phyloP scores from a whole-genome alignment of 768 basidiomycete genomes.

The Boletellus ananas region DNA sequence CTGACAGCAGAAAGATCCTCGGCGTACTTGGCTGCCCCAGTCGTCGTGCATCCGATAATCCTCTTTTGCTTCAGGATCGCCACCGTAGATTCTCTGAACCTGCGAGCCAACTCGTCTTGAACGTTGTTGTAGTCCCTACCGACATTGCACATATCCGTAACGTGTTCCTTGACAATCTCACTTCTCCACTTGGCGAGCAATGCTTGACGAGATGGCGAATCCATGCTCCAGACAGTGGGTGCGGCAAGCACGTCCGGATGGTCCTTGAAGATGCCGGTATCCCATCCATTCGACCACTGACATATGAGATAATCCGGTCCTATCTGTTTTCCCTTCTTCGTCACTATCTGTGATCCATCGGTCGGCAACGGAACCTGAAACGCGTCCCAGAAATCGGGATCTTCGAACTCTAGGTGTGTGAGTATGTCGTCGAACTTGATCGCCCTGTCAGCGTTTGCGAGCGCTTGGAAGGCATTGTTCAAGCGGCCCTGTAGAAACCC shows the following conservation, averaged over 20 bases:
- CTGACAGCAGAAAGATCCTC: slow-evolving; percentile 42
- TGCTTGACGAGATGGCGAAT: slow-evolving; percentile 23
- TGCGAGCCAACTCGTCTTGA: slow-evolving; percentile 35
- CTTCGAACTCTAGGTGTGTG: slow-evolving; percentile 50
- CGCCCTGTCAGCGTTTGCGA: slow-evolving; percentile 12
- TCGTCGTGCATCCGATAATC: slow-evolving; percentile 69
- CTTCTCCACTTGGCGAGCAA: slow-evolving; percentile 35
- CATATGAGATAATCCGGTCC: slow-evolving; percentile 39
- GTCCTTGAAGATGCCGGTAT: slow-evolving; percentile 42
- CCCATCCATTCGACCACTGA: slow-evolving; percentile 43
- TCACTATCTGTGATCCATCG: slow-evolving; percentile 45
- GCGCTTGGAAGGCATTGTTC: slow-evolving; percentile 29
- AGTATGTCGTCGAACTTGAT: slow-evolving; percentile 35
- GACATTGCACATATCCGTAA: slow-evolving; percentile 32
- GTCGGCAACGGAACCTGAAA: slow-evolving; percentile 40
- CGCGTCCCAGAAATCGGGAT: slow-evolving; percentile 41
- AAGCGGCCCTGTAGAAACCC: slow-evolving; percentile 21
- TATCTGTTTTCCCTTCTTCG: slow-evolving; percentile 36
- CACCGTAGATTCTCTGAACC: slow-evolving; percentile 34
- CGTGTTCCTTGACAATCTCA: slow-evolving; percentile 33
- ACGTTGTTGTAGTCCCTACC: slow-evolving; percentile 40
- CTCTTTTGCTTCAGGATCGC: slow-evolving; percentile 43
- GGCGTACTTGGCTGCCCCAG: slow-evolving; percentile 62
- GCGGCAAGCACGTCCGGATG: slow-evolving; percentile 24
- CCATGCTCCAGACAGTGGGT: slow-evolving; percentile 38